These are phyloP conservation scores for Kwoniella dendrophila DNA, from an alignment of 768 basidiomycete genomes.

Conservation along the genomic window DNA sequence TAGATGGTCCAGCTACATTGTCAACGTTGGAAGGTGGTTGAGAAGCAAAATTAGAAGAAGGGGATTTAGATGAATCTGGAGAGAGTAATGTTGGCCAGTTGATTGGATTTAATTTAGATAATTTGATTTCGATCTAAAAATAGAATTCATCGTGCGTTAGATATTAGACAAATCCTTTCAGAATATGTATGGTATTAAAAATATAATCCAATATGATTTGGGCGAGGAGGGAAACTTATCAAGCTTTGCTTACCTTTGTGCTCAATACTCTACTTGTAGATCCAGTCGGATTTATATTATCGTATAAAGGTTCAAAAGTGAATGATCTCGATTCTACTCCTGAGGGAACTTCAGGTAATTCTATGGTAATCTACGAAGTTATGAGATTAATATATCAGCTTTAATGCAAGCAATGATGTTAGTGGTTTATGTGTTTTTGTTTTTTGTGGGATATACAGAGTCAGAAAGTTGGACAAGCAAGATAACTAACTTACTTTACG, in stretches of 20 bases:
- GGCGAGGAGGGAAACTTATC: too few species aligned
- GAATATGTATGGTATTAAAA: too few species aligned
- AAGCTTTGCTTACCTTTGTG: constrained; percentile 63
- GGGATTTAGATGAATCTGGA: background rate
- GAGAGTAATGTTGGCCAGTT: constrained; percentile 63
- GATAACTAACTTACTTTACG: constrained; percentile 28
- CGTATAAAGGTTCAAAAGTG: constrained; percentile 75
- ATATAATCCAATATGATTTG: too few species aligned
- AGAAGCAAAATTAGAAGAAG: background rate
- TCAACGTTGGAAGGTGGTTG: too few species aligned
- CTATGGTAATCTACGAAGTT: constrained; percentile 3
- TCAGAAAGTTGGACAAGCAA: too few species aligned
- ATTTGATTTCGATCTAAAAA: constrained; percentile 74
- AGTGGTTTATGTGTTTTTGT: too few species aligned
- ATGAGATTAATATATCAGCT: background rate
- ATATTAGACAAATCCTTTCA: background rate
- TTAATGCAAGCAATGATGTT: background rate
- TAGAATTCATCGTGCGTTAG: background rate
- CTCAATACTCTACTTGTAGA: constrained; percentile 72
- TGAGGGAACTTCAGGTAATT: constrained; percentile 2
- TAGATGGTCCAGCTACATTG: too few species aligned
- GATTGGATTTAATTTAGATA: constrained; percentile 68
- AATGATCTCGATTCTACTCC: constrained; percentile 63
- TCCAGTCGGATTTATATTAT: constrained; percentile 69
- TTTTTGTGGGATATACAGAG: too few species aligned